These are phyloP conservation scores for Candida vaughaniae DNA, from an alignment of 805 yeast species.

Conservation along the genomic window DNA sequence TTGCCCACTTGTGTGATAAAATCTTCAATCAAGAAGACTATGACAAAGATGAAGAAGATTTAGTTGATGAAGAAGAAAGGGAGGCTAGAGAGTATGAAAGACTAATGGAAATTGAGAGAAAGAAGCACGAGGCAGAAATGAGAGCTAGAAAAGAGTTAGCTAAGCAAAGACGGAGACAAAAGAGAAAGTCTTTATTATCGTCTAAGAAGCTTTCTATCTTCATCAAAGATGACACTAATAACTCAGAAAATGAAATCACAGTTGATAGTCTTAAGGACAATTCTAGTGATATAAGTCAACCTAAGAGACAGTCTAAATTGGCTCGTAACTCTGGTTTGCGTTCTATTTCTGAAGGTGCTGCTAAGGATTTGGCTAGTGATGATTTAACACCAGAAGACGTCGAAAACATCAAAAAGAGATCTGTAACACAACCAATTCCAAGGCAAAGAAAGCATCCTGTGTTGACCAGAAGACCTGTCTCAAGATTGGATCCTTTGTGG, in stretches of 20 bases:
- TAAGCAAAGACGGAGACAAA: constrained; percentile 43
- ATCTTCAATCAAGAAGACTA: constrained; percentile 66
- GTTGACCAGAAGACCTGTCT: constrained; percentile 55
- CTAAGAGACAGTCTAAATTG: constrained; percentile 35
- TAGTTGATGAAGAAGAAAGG: constrained; percentile 43
- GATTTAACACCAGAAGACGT: constrained; percentile 47
- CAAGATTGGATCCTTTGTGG: constrained; percentile 58
- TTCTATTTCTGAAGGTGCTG: constrained; percentile 36
- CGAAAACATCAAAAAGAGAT: constrained; percentile 43
- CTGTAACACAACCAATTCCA: constrained; percentile 43
- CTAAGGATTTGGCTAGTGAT: constrained; percentile 19
- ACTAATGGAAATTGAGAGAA: constrained; percentile 44
- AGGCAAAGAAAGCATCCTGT: constrained; percentile 31
- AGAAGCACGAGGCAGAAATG: constrained; percentile 53
- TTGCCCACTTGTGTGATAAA: constrained; percentile 75
- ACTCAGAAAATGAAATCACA: constrained; percentile 26
- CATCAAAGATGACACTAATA: constrained; percentile 34
- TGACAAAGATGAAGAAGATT: constrained; percentile 48
- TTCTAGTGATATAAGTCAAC: constrained; percentile 27
- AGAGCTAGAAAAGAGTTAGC: constrained; percentile 47
- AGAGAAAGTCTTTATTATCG: constrained; percentile 39
- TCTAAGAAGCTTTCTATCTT: constrained; percentile 36
- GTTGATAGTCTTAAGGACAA: constrained; percentile 23
- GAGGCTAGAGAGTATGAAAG: constrained; percentile 47
- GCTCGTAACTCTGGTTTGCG: constrained; percentile 21